A percentile compares a stretch with the other conserved stretches of the same genome.
Evolutionary conservation across 176 grass and related monocot species (phyloP).

Genomic region (Carex scoparia): DNA sequence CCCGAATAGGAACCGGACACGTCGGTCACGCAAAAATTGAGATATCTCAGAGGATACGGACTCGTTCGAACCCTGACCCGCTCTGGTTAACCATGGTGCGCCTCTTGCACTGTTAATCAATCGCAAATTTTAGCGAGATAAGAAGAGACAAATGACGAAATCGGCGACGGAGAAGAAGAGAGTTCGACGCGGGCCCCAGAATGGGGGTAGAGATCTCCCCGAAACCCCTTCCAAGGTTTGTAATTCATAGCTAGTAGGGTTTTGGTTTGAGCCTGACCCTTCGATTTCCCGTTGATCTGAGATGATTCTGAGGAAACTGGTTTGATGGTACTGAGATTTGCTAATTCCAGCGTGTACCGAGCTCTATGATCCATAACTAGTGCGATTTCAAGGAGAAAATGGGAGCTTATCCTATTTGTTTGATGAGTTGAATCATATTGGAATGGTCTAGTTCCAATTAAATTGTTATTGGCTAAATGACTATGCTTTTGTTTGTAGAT

Average conservation of each 20-base stretch:
- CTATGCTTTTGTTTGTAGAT: too few species aligned
- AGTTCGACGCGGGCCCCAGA: slow-evolving; percentile 33
- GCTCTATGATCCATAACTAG: not conserved
- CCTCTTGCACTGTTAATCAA: slow-evolving; percentile 8
- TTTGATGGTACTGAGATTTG: not conserved
- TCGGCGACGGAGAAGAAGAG: slow-evolving; percentile 41
- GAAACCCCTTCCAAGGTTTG: slow-evolving; percentile 36
- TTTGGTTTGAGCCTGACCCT: not conserved
- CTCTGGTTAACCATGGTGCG: not conserved
- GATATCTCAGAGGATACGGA: too few species aligned
- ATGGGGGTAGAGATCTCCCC: slow-evolving; percentile 38
- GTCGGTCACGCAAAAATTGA: too few species aligned
- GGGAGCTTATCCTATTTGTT: not conserved
- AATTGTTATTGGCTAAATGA: not conserved
- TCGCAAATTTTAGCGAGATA: not conserved
- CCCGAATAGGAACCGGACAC: too few species aligned
- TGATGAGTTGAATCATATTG: not conserved
- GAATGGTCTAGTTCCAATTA: not conserved
- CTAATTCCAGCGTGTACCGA: not conserved
- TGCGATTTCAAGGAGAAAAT: not conserved
- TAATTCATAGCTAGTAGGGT: not conserved
- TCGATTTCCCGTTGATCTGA: slow-evolving; percentile 3
- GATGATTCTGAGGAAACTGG: not conserved
- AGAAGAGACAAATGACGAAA: slow-evolving; percentile 35
- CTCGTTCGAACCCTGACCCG: not conserved